Evolutionary conservation across 306 rosid genomes (phyloP).

Genomic region (Cicer chorassanicum): DNA sequence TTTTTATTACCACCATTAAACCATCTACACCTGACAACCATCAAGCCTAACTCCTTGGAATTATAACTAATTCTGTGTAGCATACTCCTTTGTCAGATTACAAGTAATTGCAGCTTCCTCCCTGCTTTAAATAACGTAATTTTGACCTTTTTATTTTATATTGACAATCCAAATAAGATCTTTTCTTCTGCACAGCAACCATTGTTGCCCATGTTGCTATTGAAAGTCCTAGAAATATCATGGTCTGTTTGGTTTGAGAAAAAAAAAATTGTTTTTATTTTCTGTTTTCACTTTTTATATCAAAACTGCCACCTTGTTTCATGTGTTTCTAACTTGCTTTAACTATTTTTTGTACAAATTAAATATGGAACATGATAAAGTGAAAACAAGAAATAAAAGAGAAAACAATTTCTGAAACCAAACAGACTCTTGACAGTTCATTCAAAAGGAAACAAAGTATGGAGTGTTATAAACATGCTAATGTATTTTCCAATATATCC

Average conservation of each 20-base stretch:
- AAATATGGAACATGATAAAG: too few species aligned
- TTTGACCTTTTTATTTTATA: background rate
- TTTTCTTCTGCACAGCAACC: background rate
- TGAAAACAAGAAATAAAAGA: background rate
- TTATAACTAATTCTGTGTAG: background rate
- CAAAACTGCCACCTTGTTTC: background rate
- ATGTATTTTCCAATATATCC: conserved; percentile 4
- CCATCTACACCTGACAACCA: conserved; percentile 19
- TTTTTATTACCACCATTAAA: conserved; percentile 10
- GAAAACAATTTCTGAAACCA: background rate
- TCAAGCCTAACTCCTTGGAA: background rate
- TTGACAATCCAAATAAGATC: conserved; percentile 3
- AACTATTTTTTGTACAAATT: background rate
- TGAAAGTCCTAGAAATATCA: background rate
- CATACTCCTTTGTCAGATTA: conserved; percentile 33
- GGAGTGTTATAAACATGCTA: background rate
- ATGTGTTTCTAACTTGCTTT: background rate
- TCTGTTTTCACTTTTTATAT: background rate
- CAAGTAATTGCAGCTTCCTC: conserved; percentile 23
- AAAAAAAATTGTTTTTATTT: background rate
- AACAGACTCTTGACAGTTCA: background rate
- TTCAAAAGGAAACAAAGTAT: background rate
- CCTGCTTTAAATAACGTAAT: background rate
- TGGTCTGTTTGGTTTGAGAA: background rate
- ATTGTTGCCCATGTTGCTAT: conserved; percentile 1